These are phyloP conservation scores for Friedmanniomyces simplex DNA, from an alignment of 495 filamentous ascomycete genomes.

Conservation along the genomic window DNA sequence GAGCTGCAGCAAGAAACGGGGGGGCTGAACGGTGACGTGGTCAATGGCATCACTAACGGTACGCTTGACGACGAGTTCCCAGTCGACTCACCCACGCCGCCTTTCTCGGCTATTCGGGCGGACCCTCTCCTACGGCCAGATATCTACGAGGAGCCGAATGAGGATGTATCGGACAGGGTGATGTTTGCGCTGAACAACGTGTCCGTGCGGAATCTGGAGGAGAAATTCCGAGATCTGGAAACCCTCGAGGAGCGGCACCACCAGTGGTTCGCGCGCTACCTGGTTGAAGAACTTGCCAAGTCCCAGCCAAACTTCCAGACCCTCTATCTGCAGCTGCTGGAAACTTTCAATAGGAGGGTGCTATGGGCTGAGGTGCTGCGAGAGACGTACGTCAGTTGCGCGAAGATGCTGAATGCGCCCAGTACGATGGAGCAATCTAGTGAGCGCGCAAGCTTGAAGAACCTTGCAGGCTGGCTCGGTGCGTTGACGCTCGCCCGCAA, in stretches of 20 bases:
- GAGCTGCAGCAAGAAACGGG: conserved; percentile 37
- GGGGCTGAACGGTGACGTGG: conserved; percentile 36
- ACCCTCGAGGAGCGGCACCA: conserved; percentile 69
- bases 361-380: conserved; percentile 81
- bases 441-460: conserved; percentile 82
- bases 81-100: conserved; percentile 42
- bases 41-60: conserved; percentile 45
- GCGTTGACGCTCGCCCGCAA: conserved; percentile 88
- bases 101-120: conserved; percentile 64
- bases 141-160: conserved; percentile 69
- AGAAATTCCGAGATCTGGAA: conserved; percentile 68
- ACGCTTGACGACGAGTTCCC: conserved; percentile 47
- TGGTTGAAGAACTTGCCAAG: conserved; percentile 95
- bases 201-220: conserved; percentile 72
- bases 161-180: conserved; percentile 81
- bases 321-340: conserved; percentile 82
- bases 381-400: conserved; percentile 80
- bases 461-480: conserved; percentile 84
- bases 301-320: conserved; percentile 91
- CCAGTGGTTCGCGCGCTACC: conserved; percentile 90
- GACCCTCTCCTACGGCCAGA: conserved; percentile 51
- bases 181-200: conserved; percentile 95
- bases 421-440: conserved; percentile 63
- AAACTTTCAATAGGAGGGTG: conserved; percentile 63
- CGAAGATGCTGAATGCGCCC: conserved; percentile 81